Evolutionary conservation across 371 early-diverging fungal genomes (phyloP), one percentile per base, ranked within the genome.

Genomic region (Thermomucor indicae-seudaticae): DNA sequence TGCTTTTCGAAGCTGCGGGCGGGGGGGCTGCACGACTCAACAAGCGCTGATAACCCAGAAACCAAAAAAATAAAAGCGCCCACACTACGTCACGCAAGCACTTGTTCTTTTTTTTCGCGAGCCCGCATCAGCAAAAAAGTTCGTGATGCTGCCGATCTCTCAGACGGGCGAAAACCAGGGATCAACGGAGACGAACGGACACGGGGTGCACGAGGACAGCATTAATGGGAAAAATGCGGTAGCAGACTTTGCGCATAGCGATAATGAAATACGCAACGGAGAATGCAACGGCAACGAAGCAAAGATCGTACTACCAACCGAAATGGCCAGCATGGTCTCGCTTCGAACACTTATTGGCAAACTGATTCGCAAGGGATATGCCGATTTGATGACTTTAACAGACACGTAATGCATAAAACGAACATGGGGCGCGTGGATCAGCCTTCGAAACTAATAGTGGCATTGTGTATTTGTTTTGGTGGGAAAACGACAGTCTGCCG

Each of bases 271-370:
- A 27, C 37, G 19, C 4, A 37, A 14, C 19, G 37, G 37, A 37
- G 37, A 37, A 16, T 19, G 37, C 37, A 54, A 39, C 22, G 47
- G 41, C 29, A 47, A 41, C 30, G 54, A 39, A 23, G 54, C 46
- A 46, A 56, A 64, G 39, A 66, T 70, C 19, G 62, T 58, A 10
- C 56, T 76, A 31, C 77, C 72, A 10, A 66, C 62, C 1, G 77
- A 76, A 65, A 72, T 72, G 72, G 71, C 73, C 16, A 69, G 75
- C 41, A 80, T 83, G 83, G 75, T 83, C 10, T 68, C 81, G 6
- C 49, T 83, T n/a, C 57, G 70, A 40, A 53, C 63, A n/a, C 60
- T 83, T 39, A 67, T 83, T 54, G 78, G 76, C 37, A 79, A 79
- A 56, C 56, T 83, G 56, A 53, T 79, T 52, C 68, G 73, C 46